A percentile compares a stretch with the other conserved stretches of the same genome.
Evolutionary conservation across 176 grass and related monocot genomes (phyloP).

Genomic region (Phragmites australis): DNA sequence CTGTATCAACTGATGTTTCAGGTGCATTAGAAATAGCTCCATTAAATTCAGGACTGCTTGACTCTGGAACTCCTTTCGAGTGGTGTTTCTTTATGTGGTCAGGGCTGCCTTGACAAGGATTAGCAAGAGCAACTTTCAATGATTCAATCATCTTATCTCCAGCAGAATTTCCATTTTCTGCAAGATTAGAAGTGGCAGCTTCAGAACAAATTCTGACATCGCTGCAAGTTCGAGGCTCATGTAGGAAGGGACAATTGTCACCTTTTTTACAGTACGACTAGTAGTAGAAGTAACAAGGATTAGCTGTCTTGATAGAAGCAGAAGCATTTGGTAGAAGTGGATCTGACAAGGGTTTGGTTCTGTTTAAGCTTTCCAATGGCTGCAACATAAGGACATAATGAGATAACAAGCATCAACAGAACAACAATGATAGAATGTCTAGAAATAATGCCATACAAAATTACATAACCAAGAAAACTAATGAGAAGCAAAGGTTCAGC

Average conservation of each 20-base stretch:
- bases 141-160: slow-evolving; percentile 28
- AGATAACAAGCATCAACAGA: slow-evolving; percentile 13
- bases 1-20: slow-evolving; percentile 5
- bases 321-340: slow-evolving; percentile 18
- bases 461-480: neutral
- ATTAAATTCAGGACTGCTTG: slow-evolving; percentile 9
- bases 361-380: slow-evolving; percentile 43
- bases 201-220: slow-evolving; percentile 25
- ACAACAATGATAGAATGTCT: neutral
- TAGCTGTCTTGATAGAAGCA: slow-evolving; percentile 36
- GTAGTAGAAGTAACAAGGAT: slow-evolving; percentile 57
- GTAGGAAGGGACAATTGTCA: slow-evolving; percentile 48
- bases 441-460: neutral
- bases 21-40: slow-evolving; percentile 7
- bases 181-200: slow-evolving; percentile 16
- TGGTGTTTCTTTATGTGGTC: neutral
- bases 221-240: slow-evolving; percentile 29
- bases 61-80: slow-evolving; percentile 5
- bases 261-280: slow-evolving; percentile 49
- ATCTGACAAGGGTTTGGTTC: slow-evolving; percentile 26
- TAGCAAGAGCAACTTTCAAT: neutral
- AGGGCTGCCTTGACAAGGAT: slow-evolving; percentile 29
- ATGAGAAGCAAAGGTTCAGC: neutral
- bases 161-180: slow-evolving; percentile 23
- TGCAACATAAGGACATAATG: slow-evolving; percentile 41